Evolutionary conservation across 2,329 filamentous ascomycete genomes (phyloP), one percentile per base, ranked within the genome.

Genomic region (Pseudocercospora vitis): DNA sequence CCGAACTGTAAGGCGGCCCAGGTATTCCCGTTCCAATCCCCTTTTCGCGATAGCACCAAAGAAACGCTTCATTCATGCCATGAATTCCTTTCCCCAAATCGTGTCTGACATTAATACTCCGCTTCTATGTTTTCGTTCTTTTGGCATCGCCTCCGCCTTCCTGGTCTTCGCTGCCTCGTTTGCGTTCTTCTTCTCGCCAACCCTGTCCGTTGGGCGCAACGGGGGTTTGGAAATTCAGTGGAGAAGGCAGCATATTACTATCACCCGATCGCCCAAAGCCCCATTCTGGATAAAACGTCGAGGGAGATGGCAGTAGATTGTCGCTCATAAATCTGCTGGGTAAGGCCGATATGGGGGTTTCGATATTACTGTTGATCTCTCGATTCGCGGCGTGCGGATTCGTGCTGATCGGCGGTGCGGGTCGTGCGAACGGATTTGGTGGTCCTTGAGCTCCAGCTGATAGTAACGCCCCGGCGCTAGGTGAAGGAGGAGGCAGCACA

Each of bases 401-500:
- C 35, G 76, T 73, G 63, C 80, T 83, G 52, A 83, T 79, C 23
- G 91, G 89, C 3, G 88, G 90, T 21, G 86, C 82, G 0, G 92
- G 94, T 35, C 92, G 82, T 6, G 94, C 94, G 70, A 97, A 99
- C 0, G 94, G 94, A 70, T 99, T 99, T 2, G 91, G 91, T 11
- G 94, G 94, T 0, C 94, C 94, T 31, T 86, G 87, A 7, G 94
- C 92, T 33, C 94, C 94, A 0, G 94, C 94, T 44, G 91, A 96
- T 51, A 96, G 78, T 5, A 97, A 78, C 2, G 90, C 84, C 18
- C 88, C 88, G 2, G 90, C 88, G 24, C 90, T 95, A 0, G 94
- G 92, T 1, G 94, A 96, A 0, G 94, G 94, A 6, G 92, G 92
- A 14, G 94, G 94, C 4, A 99, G 79, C 2, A 96, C 89, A 16